A percentile compares a stretch with the other conserved stretches of the same genome.
Evolutionary conservation across 1,284 basidiomycete genomes (phyloP).

Genomic region (Cryptococcus amylolentus): DNA sequence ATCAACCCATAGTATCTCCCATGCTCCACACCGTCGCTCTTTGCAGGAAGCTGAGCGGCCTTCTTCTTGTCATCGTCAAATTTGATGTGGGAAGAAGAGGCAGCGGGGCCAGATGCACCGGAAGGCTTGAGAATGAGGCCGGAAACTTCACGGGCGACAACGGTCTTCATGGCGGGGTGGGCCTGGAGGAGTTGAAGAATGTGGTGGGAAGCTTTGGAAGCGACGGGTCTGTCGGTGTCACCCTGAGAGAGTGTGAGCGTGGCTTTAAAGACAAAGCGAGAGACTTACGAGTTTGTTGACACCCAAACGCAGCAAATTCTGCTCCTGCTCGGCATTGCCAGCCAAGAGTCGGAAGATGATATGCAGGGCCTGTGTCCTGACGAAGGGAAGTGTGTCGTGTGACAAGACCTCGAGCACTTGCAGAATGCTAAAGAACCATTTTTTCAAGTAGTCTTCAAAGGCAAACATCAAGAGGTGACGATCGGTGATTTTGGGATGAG

Average conservation of each 20-base stretch:
- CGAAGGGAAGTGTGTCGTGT: slow-evolving; percentile 81
- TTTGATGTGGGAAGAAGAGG: slow-evolving; percentile 43
- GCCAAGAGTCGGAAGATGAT: slow-evolving; percentile 76
- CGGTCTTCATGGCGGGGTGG: slow-evolving; percentile 90
- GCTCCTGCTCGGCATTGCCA: slow-evolving; percentile 94
- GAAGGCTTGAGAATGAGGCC: slow-evolving; percentile 67
- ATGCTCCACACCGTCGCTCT: slow-evolving; percentile 58
- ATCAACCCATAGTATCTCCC: slow-evolving; percentile 87
- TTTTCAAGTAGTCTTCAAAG: slow-evolving; percentile 97
- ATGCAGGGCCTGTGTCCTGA: slow-evolving; percentile 73
- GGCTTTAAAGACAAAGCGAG: not conserved
- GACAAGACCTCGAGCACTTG: slow-evolving; percentile 87
- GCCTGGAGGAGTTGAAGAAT: slow-evolving; percentile 82
- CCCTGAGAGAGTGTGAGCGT: slow-evolving; percentile 57
- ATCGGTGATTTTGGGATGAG: slow-evolving; percentile 66
- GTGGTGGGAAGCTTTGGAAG: slow-evolving; percentile 85
- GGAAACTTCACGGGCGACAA: slow-evolving; percentile 84
- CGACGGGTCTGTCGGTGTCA: slow-evolving; percentile 82
- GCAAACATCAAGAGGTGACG: slow-evolving; percentile 76
- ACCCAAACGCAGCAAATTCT: slow-evolving; percentile 85
- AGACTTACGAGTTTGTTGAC: slow-evolving; percentile 83
- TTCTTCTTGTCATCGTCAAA: slow-evolving; percentile 50
- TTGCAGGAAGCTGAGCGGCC: slow-evolving; percentile 27
- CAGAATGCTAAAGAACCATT: slow-evolving; percentile 89
- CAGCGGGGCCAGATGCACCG: slow-evolving; percentile 51